These are phyloP conservation scores for Candida sakaeoensis DNA, from an alignment of 805 yeast species.

Conservation along the genomic window DNA sequence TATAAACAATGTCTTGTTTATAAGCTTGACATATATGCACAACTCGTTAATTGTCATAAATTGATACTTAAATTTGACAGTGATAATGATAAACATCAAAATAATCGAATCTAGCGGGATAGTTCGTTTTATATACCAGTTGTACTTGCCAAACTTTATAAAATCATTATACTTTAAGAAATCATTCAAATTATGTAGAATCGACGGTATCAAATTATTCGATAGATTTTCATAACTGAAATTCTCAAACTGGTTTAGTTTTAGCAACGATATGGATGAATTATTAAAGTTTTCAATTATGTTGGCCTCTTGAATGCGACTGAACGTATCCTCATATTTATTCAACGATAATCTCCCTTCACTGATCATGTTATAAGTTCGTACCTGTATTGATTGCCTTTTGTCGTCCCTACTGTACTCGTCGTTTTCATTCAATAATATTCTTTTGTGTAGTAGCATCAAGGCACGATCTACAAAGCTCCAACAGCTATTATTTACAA, in stretches of 20 bases:
- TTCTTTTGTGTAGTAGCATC: constrained; percentile 41
- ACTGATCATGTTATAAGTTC: constrained; percentile 5
- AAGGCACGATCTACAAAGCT: constrained; percentile 54
- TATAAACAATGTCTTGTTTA: constrained; percentile 40
- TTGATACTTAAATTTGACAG: constrained; percentile 47
- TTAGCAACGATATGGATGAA: constrained; percentile 32
- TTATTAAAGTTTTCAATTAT: constrained; percentile 36
- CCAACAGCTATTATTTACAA: constrained; percentile 47
- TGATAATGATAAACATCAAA: constrained; percentile 47
- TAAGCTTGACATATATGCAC: constrained; percentile 34
- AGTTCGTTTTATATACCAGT: constrained; percentile 61
- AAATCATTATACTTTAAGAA: constrained; percentile 52
- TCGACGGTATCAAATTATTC: constrained; percentile 52
- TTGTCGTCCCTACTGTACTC: background rate
- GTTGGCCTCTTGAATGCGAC: constrained; percentile 34
- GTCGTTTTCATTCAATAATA: constrained; percentile 29
- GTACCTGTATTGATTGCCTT: background rate
- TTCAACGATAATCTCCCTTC: constrained; percentile 29
- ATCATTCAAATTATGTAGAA: constrained; percentile 53
- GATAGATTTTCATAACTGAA: constrained; percentile 52
- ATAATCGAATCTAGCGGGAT: constrained; percentile 59
- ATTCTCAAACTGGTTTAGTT: constrained; percentile 31
- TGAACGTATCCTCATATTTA: constrained; percentile 40
- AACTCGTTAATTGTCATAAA: constrained; percentile 36
- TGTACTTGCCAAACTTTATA: constrained; percentile 49